Percentiles rank a stretch among this genome's conserved stretches.
Evolutionary conservation across 371 early-diverging fungal genomes (phyloP).

Genomic region (Capillidium rhysosporum): DNA sequence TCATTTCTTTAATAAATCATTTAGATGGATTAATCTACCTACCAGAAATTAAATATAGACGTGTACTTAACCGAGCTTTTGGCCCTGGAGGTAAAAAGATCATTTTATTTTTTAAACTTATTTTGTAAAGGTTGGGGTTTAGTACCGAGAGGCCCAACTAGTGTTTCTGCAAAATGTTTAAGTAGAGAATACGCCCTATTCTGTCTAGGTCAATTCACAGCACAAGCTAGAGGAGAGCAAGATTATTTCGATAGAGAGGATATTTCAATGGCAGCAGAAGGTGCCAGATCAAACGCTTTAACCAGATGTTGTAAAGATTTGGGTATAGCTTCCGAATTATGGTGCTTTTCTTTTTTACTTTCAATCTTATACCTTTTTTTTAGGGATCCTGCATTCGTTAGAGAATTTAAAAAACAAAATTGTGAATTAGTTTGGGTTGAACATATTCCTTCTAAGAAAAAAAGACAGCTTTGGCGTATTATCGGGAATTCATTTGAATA

Average conservation of each 20-base stretch:
- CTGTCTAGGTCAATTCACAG: constrained; percentile 66
- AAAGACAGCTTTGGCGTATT: constrained; percentile 66
- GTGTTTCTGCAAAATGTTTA: constrained; percentile 48
- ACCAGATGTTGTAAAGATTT: constrained; percentile 96
- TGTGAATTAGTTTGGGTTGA: constrained; percentile 59
- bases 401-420: constrained; percentile 59
- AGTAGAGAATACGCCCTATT: constrained; percentile 85
- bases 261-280: constrained; percentile 78
- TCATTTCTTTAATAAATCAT: not conserved
- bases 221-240: constrained; percentile 92
- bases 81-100: constrained; percentile 71
- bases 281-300: constrained; percentile 82
- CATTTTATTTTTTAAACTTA: not conserved
- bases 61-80: constrained; percentile 83
- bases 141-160: constrained; percentile 81
- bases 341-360: constrained; percentile 23
- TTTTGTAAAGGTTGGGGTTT: constrained; percentile 49
- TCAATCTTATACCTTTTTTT: not conserved
- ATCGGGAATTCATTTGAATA: constrained; percentile 26
- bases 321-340: constrained; percentile 81
- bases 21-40: constrained; percentile 80
- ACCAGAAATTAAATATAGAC: constrained; percentile 92
- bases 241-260: constrained; percentile 57
- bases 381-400: constrained; percentile 65
- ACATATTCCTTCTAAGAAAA: constrained; percentile 41